These are phyloP conservation scores for Pleurotus djamor DNA, from an alignment of 768 basidiomycete species.

Conservation along the genomic window DNA sequence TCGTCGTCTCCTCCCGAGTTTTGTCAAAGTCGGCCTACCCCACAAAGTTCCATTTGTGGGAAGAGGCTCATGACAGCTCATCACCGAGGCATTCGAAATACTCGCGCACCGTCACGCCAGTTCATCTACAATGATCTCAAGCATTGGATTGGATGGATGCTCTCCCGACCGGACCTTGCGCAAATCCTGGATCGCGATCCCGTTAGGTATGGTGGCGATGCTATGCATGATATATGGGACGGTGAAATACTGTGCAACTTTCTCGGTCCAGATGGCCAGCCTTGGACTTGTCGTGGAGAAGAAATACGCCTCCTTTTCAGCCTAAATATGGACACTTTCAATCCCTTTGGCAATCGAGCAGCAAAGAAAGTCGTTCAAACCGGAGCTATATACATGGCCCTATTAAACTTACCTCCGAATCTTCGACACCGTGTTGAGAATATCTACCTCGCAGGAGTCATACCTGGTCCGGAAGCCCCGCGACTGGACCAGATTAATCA, in stretches of 20 bases:
- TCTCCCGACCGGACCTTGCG: constrained; percentile 21
- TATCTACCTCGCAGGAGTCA: constrained; percentile 33
- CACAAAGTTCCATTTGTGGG: constrained; percentile 13
- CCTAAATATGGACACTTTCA: constrained; percentile 32
- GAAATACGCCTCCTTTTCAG: constrained; percentile 25
- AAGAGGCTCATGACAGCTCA: constrained; percentile 2
- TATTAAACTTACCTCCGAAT: constrained; percentile 32
- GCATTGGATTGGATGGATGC: constrained; percentile 22
- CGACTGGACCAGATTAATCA: constrained; percentile 30
- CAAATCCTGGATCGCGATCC: constrained; percentile 17
- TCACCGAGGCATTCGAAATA: background rate
- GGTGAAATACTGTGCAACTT: constrained; percentile 21
- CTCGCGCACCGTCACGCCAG: constrained; percentile 6
- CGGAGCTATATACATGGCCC: constrained; percentile 27
- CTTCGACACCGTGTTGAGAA: constrained; percentile 30
- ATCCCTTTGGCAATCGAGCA: constrained; percentile 27
- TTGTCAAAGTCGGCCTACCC: constrained; percentile 15
- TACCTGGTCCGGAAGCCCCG: constrained; percentile 38
- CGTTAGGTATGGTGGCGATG: background rate
- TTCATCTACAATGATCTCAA: constrained; percentile 24
- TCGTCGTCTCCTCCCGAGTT: constrained; percentile 13
- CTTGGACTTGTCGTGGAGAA: constrained; percentile 12
- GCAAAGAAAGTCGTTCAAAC: constrained; percentile 20
- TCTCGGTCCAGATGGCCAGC: constrained; percentile 18
- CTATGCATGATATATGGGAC: constrained; percentile 24